These are phyloP conservation scores for Picea mariana DNA, from an alignment of 83 land plant genomes.

Conservation along the genomic window DNA sequence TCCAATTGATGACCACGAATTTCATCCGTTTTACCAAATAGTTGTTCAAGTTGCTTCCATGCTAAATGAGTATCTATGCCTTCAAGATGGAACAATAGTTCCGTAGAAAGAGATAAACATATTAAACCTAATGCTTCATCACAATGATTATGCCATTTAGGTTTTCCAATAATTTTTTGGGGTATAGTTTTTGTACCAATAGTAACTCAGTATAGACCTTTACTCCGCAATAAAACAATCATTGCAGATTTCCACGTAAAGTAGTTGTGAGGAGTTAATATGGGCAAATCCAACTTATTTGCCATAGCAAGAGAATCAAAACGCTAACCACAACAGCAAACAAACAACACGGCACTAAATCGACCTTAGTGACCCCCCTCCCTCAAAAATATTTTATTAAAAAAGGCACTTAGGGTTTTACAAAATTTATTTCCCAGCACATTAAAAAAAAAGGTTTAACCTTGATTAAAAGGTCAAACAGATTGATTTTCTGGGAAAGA, in stretches of 20 bases:
- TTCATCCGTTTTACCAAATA: slow-evolving; percentile 36
- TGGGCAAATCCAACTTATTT: not conserved
- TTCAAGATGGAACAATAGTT: no score
- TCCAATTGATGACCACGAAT: slow-evolving; percentile 3
- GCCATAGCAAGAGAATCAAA: not conserved
- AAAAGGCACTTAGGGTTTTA: no score
- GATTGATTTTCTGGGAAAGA: no score
- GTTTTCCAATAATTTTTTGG: not conserved
- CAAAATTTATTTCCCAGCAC: no score
- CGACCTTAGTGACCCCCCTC: no score
- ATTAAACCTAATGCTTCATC: no score
- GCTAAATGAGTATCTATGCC: not conserved
- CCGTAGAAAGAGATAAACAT: not conserved
- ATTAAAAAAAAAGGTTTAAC: no score
- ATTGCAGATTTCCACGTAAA: not conserved
- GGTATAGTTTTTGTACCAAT: not conserved
- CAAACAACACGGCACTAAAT: no score
- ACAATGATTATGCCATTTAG: not conserved
- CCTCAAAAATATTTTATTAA: no score
- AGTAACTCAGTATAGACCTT: not conserved
- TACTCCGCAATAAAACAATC: not conserved
- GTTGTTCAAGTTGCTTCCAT: not conserved
- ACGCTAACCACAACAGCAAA: not conserved
- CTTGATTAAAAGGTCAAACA: no score
- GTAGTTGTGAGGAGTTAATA: not conserved